Evolutionary conservation across 2,329 filamentous ascomycete species (phyloP).

Genomic region (Phialophora expanda): DNA sequence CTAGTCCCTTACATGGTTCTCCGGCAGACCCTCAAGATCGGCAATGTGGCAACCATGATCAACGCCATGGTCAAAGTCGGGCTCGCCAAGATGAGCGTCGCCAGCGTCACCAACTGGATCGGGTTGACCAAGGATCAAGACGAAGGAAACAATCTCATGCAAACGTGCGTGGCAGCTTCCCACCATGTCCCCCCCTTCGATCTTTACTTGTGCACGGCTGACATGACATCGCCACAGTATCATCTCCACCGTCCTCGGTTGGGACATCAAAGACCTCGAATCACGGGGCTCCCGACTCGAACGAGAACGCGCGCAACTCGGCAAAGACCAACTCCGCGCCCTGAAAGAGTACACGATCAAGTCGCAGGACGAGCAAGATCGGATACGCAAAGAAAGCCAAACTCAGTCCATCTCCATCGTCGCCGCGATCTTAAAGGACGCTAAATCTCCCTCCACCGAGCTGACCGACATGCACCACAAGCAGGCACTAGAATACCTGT

Average conservation of each 20-base stretch:
- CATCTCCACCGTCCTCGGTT: constrained; percentile 72
- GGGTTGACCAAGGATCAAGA: constrained; percentile 72
- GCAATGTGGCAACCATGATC: constrained; percentile 83
- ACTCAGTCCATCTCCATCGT: constrained; percentile 65
- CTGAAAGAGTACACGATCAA: constrained; percentile 65
- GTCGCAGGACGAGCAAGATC: constrained; percentile 62
- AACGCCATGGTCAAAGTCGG: constrained; percentile 73
- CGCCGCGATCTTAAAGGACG: constrained; percentile 64
- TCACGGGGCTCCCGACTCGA: constrained; percentile 69
- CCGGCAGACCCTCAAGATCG: constrained; percentile 73
- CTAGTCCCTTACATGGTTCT: constrained; percentile 74
- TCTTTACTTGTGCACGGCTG: constrained; percentile 16
- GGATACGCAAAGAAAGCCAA: constrained; percentile 62
- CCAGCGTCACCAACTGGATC: constrained; percentile 77
- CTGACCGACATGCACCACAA: constrained; percentile 67
- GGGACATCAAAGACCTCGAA: constrained; percentile 74
- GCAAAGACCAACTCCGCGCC: constrained; percentile 65
- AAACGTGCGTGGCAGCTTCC: constrained; percentile 53
- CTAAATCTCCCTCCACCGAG: constrained; percentile 46
- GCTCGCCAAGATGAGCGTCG: constrained; percentile 77
- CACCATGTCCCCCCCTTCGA: neutral
- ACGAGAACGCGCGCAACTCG: constrained; percentile 62
- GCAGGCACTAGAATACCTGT: constrained; percentile 71
- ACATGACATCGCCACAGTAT: constrained; percentile 58
- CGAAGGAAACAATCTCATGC: constrained; percentile 80